phyloP scores from a whole-genome alignment of 768 basidiomycete species.

The Termitomyces sp. region DNA sequence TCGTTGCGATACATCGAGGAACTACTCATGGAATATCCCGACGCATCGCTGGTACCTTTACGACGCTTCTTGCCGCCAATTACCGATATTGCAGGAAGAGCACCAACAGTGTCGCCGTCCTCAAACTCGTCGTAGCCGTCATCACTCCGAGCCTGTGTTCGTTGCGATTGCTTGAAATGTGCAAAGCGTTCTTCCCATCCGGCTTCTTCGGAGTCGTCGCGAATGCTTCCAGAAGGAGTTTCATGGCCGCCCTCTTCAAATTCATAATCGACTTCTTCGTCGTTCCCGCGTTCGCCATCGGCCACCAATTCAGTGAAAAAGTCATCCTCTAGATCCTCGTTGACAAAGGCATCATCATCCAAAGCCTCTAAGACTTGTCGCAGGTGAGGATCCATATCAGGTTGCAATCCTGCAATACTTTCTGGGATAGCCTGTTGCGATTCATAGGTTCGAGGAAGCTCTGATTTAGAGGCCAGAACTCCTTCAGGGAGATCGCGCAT shows the following conservation, averaged over 20 bases:
- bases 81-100: constrained; percentile 69
- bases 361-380: constrained; percentile 90
- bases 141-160: constrained; percentile 33
- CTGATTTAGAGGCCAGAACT: constrained; percentile 63
- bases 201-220: constrained; percentile 22
- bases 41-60: constrained; percentile 77
- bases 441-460: constrained; percentile 73
- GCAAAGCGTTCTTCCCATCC: constrained; percentile 79
- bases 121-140: constrained; percentile 56
- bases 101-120: constrained; percentile 75
- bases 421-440: constrained; percentile 73
- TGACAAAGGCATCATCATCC: constrained; percentile 93
- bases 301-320: constrained; percentile 71
- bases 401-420: constrained; percentile 85
- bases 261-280: constrained; percentile 61
- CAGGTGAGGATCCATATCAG: constrained; percentile 94
- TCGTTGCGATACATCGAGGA: constrained; percentile 94
- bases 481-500: constrained; percentile 62
- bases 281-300: constrained; percentile 60
- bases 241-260: constrained; percentile 52
- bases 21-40: constrained; percentile 96
- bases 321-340: constrained; percentile 66
- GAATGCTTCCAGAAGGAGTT: constrained; percentile 9
- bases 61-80: constrained; percentile 70
- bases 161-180: constrained; percentile 70